Evolutionary conservation across 75 land plant genomes (phyloP).

Genomic region (Adiantum capillusveneris): DNA sequence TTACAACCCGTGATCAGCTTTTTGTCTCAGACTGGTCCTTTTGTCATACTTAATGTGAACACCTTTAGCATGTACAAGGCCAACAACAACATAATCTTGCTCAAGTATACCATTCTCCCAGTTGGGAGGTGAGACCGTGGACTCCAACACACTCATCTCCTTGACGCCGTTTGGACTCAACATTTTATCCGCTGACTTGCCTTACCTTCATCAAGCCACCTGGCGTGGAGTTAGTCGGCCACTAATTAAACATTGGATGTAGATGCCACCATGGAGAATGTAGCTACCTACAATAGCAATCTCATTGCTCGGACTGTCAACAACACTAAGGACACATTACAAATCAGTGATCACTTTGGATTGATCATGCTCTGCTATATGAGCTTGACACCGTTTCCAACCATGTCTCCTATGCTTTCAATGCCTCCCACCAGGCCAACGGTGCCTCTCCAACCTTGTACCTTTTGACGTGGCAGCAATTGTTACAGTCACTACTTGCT

Average conservation of each 20-base stretch:
- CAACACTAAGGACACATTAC: constrained; percentile 41
- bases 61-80: constrained; percentile 52
- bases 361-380: constrained; percentile 49
- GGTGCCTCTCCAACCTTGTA: constrained; percentile 48
- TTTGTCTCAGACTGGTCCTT: constrained; percentile 51
- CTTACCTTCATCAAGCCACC: constrained; percentile 44
- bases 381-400: constrained; percentile 40
- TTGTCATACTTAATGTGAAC: constrained; percentile 59
- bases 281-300: constrained; percentile 48
- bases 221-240: constrained; percentile 54
- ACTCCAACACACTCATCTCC: constrained; percentile 60
- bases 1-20: constrained; percentile 60
- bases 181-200: constrained; percentile 47
- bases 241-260: constrained; percentile 47
- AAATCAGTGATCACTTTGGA: constrained; percentile 59
- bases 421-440: constrained; percentile 65
- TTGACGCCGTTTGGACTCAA: constrained; percentile 78
- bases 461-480: constrained; percentile 65
- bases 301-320: constrained; percentile 33
- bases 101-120: constrained; percentile 56
- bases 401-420: constrained; percentile 79
- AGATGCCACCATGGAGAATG: constrained; percentile 43
- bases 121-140: constrained; percentile 39
- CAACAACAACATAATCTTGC: constrained; percentile 37
- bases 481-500: constrained; percentile 22